Evolutionary conservation across 164 flowering plant genomes (phyloP), one percentile per base, ranked within the genome.

Genomic region (Magnolia kwangsiensis): DNA sequence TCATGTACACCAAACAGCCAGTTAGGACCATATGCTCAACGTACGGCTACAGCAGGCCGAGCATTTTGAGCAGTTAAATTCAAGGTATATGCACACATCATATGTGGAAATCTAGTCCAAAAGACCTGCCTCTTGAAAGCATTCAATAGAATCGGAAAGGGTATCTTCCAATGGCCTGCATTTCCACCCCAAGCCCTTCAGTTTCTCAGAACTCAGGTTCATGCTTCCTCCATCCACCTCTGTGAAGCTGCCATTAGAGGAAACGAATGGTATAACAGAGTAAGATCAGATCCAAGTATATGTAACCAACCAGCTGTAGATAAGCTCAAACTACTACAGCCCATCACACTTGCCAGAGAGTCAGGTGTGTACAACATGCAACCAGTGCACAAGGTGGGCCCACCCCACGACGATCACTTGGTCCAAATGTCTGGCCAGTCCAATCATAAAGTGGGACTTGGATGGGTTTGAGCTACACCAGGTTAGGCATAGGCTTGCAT

Each of bases 161-260:
- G 82, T 82, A 66, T 88, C 91, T 78, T 88, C 86, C 74, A 87
- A 61, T 50, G 88, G 79, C 67, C 84, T 81, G 80, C 31, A 79
- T 23, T 72, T 78, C 91, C 88, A 86, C 0, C 88, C 90, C 72
- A 86, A 70, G 49, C 66, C 82, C 83, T 81, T 78, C 74, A 87
- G 29, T 77, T 82, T 86, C 70, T 81, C 83, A 1, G 81, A 76
- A 66, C 45, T 21, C 31, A 11, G 16, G 8, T 11, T 3, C 29
- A 20, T 18, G 16, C 19, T 18, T 27, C 29, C 45, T 37, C 45
- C 45, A n/a, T 69, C 50, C 16, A n/a, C 21, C 71, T 69, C 71
- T 31, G 18, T n/a, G 21, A 29, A 69, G 27, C 71, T 69, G 71
- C n/a, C 19, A 69, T 14, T 20, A 18, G 13, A 69, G 5, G 13